These are phyloP conservation scores for Lasiodiplodia hormozganensis DNA, from an alignment of 2,329 filamentous ascomycete species.

Conservation along the genomic window DNA sequence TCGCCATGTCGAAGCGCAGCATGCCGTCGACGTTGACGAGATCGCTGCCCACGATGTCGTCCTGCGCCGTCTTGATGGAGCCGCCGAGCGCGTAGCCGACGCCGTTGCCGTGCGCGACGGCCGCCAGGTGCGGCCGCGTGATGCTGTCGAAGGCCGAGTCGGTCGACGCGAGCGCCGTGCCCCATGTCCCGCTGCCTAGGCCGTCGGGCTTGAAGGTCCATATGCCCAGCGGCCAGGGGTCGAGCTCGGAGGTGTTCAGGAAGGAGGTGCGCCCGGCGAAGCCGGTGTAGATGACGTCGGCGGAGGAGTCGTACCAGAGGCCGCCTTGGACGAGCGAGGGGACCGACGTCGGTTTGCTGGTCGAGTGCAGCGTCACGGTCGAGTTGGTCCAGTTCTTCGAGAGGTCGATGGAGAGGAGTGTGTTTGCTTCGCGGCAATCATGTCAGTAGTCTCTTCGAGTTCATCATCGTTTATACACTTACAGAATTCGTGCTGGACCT, in stretches of 20 bases:
- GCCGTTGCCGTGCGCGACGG: slow-evolving; percentile 27
- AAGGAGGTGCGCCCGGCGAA: slow-evolving; percentile 28
- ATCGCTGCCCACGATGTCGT: background rate
- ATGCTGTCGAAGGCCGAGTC: slow-evolving; percentile 18
- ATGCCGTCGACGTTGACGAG: slow-evolving; percentile 23
- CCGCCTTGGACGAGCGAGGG: slow-evolving; percentile 27
- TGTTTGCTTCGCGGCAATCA: background rate
- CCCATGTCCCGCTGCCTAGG: slow-evolving; percentile 27
- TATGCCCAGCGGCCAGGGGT: slow-evolving; percentile 21
- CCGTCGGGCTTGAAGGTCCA: slow-evolving; percentile 30
- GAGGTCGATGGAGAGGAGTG: slow-evolving; percentile 30
- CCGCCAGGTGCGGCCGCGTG: slow-evolving; percentile 24
- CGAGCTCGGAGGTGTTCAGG: background rate
- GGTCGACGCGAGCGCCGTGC: background rate
- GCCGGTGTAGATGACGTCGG: slow-evolving; percentile 25
- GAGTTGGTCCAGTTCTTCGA: slow-evolving; percentile 29
- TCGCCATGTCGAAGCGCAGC: slow-evolving; percentile 28
- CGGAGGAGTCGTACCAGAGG: slow-evolving; percentile 26
- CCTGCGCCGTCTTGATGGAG: slow-evolving; percentile 6
- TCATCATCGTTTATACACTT: background rate
- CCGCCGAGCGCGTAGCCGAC: slow-evolving; percentile 30
- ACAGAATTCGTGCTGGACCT: slow-evolving; percentile 20
- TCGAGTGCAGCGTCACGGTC: slow-evolving; percentile 25
- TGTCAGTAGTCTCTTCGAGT: background rate
- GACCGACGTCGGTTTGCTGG: slow-evolving; percentile 25